phyloP scores from a whole-genome alignment of 2,329 filamentous ascomycete species.

The Calycina marina region DNA sequence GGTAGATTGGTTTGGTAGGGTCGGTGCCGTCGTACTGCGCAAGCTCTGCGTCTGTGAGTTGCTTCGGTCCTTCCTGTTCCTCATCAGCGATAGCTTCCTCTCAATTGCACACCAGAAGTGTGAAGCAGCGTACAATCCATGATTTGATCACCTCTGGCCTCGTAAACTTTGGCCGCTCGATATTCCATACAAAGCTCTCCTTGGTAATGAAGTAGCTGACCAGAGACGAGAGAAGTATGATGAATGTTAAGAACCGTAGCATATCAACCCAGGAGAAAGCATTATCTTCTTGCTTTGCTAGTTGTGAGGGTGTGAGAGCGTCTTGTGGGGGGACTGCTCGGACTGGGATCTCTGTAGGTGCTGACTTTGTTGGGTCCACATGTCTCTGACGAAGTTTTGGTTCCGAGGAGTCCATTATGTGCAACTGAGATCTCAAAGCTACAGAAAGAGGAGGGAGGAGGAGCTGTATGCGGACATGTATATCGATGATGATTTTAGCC shows the following conservation, averaged over 20 bases:
- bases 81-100: too few species aligned
- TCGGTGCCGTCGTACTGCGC: conserved; percentile 64
- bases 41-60: conserved; percentile 64
- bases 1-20: conserved; percentile 63
- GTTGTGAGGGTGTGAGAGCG: conserved; percentile 2
- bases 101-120: too few species aligned
- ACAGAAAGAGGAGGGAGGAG: too few species aligned
- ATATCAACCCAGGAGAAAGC: conserved; percentile 14
- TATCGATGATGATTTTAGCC: too few species aligned
- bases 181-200: conserved; percentile 18
- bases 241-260: conserved; percentile 14
- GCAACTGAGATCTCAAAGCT: neutral
- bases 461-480: too few species aligned
- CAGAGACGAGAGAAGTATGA: conserved; percentile 13
- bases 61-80: conserved; percentile 39
- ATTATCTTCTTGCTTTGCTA: conserved; percentile 16
- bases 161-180: conserved; percentile 16
- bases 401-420: too few species aligned
- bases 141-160: conserved; percentile 12
- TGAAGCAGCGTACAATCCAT: conserved; percentile 15
- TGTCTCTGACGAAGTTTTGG: conserved; percentile 1
- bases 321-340: neutral
- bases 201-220: conserved; percentile 20
- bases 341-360: conserved; percentile 1
- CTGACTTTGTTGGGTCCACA: conserved; percentile 2